A percentile compares a stretch with the other conserved stretches of the same genome.
phyloP scores from a whole-genome alignment of 306 rosid genomes.

The Lathyrus aphaca region DNA sequence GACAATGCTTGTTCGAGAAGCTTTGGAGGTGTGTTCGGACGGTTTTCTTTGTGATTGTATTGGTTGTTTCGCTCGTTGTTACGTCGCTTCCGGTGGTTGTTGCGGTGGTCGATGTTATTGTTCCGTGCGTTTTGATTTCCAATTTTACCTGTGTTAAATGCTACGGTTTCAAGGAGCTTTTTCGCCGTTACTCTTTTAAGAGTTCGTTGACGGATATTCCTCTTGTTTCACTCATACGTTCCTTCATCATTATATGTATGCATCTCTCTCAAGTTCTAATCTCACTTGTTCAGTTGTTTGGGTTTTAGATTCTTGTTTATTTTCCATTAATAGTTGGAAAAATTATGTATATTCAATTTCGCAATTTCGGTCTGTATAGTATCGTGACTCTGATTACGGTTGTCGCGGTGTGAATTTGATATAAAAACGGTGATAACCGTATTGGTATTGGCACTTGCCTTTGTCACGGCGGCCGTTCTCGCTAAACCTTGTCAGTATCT shows the following conservation, averaged over 20 bases:
- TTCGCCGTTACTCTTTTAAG: constrained; percentile 83
- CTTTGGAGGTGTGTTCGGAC: constrained; percentile 70
- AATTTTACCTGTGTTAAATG: constrained; percentile 82
- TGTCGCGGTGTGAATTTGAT: no score
- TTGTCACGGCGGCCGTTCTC: no score
- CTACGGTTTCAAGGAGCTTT: constrained; percentile 66
- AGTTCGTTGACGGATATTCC: constrained; percentile 91
- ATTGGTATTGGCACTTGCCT: no score
- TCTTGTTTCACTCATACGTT: constrained; percentile 83
- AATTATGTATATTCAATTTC: not conserved
- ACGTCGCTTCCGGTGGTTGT: constrained; percentile 87
- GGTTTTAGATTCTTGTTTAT: not conserved
- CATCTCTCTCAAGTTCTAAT: constrained; percentile 29
- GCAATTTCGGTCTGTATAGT: no score
- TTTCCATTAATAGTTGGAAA: not conserved
- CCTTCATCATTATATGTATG: constrained; percentile 76
- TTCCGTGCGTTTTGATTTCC: constrained; percentile 73
- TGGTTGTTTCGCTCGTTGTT: constrained; percentile 78
- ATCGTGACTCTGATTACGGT: not conserved
- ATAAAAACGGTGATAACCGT: no score
- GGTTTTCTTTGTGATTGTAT: constrained; percentile 78
- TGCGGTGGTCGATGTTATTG: constrained; percentile 71
- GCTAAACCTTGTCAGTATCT: not conserved
- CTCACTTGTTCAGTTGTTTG: not conserved
- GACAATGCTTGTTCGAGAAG: constrained; percentile 66